Evolutionary conservation across 2,329 filamentous ascomycete genomes (phyloP), one percentile per base, ranked within the genome.

Genomic region (Diaporthe capsici): DNA sequence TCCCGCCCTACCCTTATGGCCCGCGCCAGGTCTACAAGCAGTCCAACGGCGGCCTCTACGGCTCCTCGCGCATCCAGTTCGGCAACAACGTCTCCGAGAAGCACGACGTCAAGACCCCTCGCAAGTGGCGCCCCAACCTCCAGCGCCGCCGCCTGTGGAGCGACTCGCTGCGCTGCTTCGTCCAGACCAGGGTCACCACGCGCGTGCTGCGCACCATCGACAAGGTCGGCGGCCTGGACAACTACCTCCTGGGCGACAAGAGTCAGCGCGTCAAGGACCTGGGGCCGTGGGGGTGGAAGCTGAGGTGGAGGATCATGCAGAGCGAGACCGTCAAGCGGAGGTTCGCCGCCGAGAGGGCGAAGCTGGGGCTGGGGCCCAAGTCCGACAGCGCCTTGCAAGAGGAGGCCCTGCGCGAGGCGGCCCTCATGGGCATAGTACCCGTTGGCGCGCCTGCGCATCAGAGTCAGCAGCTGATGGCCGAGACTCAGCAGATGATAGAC

Each of bases 291-390:
- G 97, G 97, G 9, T 99, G 97, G 97, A 91, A 93, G 80, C 86
- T 99, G 81, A 89, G 97, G 78, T 98, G 95, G 94, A 90, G 94
- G 77, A 88, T 99, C 77, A 95, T 98, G 93, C 94, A 96, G 86
- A 95, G 92, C 6, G 81, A 81, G 1, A 85, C 86, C 28, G 90
- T 97, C 70, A 91, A 92, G 83, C 89, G 90, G 79, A 87, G 90
- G 78, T 94, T 95, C 81, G 89, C 89, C 57, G 83, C 85, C 68
- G 89, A 98, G 86, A 88, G 95, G 76, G 85, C 87, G 75, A 86
- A 86, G 28, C 83, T 97, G 68, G 94, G 95, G 0, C 81, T 98
- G 75, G 88, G 90, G 7, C 86, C 88, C 34, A 85, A 87, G 73
- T 84, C 82, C 82, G 70, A 81, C 84, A 77, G 81, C 25, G 80